Evolutionary conservation across 345 rosid species (phyloP).

Genomic region (Linum trigynum): DNA sequence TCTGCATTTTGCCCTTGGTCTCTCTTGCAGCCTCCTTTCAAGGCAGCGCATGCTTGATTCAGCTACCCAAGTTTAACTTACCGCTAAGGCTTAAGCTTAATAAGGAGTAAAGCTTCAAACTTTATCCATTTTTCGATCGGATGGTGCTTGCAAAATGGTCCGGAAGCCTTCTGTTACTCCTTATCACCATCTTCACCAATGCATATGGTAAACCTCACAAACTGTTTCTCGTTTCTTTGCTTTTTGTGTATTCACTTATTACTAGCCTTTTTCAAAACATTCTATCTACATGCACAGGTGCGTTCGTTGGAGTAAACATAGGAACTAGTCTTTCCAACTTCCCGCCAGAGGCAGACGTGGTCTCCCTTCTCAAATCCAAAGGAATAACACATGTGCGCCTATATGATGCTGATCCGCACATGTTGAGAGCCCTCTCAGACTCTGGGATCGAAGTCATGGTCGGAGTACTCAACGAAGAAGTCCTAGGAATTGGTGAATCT

Average conservation of each 20-base stretch:
- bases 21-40: neutral
- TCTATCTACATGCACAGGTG: constrained; percentile 37
- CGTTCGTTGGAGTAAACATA: constrained; percentile 73
- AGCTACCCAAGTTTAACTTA: constrained; percentile 17
- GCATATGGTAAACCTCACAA: constrained; percentile 39
- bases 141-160: constrained; percentile 50
- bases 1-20: neutral
- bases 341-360: constrained; percentile 67
- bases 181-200: constrained; percentile 27
- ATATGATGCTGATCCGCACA: constrained; percentile 70
- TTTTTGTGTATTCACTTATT: neutral
- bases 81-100: constrained; percentile 9
- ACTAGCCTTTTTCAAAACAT: constrained; percentile 5
- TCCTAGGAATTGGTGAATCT: constrained; percentile 68
- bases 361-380: constrained; percentile 41
- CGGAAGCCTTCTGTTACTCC: constrained; percentile 33
- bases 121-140: constrained; percentile 16
- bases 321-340: constrained; percentile 69
- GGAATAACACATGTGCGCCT: constrained; percentile 82
- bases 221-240: constrained; percentile 1
- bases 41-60: constrained; percentile 12
- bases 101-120: constrained; percentile 1
- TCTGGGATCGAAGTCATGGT: constrained; percentile 72
- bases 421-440: constrained; percentile 80
- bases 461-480: constrained; percentile 71